Evolutionary conservation across 495 filamentous ascomycete species (phyloP).

Genomic region (Pyrenula aspistea): DNA sequence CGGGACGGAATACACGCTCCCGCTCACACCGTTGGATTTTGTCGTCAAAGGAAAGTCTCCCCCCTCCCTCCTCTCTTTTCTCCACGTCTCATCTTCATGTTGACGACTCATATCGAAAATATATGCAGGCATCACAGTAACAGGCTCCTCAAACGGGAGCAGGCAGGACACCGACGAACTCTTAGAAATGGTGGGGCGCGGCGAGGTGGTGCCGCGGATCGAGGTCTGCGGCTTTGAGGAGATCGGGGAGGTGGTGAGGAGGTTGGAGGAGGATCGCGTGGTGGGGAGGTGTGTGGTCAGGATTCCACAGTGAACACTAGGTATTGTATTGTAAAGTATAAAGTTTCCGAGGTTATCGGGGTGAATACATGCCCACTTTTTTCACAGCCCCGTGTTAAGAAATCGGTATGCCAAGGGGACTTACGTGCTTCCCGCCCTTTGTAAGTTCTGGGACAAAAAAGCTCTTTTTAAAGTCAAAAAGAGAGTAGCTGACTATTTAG

Average conservation of each 20-base stretch:
- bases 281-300: slow-evolving; percentile 28
- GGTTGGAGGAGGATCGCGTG: slow-evolving; percentile 26
- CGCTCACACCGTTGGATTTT: slow-evolving; percentile 32
- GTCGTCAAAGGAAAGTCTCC: slow-evolving; percentile 22
- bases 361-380: too few relatives aligned
- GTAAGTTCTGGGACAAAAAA: too few relatives aligned
- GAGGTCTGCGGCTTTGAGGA: slow-evolving; percentile 25
- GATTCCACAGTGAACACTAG: slow-evolving; percentile 17
- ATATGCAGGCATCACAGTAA: slow-evolving; percentile 21
- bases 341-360: too few relatives aligned
- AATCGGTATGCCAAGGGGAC: too few relatives aligned
- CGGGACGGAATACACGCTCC: slow-evolving; percentile 21
- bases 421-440: too few relatives aligned
- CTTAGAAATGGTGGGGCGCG: slow-evolving; percentile 25
- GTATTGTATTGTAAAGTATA: too few relatives aligned
- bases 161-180: slow-evolving; percentile 27
- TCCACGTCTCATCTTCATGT: too few relatives aligned
- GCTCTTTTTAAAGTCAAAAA: too few relatives aligned
- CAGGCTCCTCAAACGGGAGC: slow-evolving; percentile 29
- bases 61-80: too few relatives aligned
- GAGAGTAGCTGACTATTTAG: too few relatives aligned
- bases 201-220: slow-evolving; percentile 25
- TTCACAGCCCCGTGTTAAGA: too few relatives aligned
- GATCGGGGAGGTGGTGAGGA: slow-evolving; percentile 28
- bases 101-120: too few relatives aligned